These are phyloP conservation scores for Cyclostephanos invisitatus DNA, from an alignment of 108 stramenopile genomes.

Conservation along the genomic window DNA sequence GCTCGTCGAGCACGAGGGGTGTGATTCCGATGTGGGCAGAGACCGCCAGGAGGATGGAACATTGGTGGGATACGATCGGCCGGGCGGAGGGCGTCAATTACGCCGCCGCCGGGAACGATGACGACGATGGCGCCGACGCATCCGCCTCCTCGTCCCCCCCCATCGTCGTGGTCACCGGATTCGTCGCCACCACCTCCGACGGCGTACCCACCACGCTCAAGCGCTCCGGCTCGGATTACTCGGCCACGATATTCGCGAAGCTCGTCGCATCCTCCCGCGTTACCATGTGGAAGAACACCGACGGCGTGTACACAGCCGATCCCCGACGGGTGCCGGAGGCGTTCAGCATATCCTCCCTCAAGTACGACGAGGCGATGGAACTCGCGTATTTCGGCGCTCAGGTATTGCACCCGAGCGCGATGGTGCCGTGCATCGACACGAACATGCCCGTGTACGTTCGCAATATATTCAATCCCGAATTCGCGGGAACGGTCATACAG, in stretches of 20 bases:
- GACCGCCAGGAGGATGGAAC: slow-evolving; percentile 31
- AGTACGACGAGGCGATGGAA: slow-evolving; percentile 91
- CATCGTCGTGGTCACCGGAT: slow-evolving; percentile 79
- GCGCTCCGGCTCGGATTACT: slow-evolving; percentile 89
- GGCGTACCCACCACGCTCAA: slow-evolving; percentile 87
- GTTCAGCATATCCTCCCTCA: slow-evolving; percentile 67
- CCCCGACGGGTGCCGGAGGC: slow-evolving; percentile 89
- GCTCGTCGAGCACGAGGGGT: slow-evolving; percentile 59
- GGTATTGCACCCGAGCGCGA: slow-evolving; percentile 86
- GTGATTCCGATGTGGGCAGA: slow-evolving; percentile 66
- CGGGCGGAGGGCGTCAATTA: slow-evolving; percentile 52
- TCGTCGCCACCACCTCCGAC: slow-evolving; percentile 76
- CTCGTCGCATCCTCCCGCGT: slow-evolving; percentile 62
- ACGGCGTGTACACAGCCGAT: slow-evolving; percentile 89
- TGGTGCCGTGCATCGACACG: slow-evolving; percentile 71
- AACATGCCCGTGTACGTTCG: slow-evolving; percentile 83
- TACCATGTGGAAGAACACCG: slow-evolving; percentile 91
- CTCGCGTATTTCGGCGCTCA: slow-evolving; percentile 92
- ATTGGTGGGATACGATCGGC: slow-evolving; percentile 64
- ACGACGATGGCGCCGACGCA: neutral
- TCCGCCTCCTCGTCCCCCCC: slow-evolving; percentile 23
- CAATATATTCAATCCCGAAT: slow-evolving; percentile 87
- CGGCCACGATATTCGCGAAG: slow-evolving; percentile 85
- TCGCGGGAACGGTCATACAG: slow-evolving; percentile 78
- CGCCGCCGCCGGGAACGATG: slow-evolving; percentile 18